Base-by-base conservation (phyloP, 805 yeast species). In the Myxozyma vanderwaltii region DNA sequence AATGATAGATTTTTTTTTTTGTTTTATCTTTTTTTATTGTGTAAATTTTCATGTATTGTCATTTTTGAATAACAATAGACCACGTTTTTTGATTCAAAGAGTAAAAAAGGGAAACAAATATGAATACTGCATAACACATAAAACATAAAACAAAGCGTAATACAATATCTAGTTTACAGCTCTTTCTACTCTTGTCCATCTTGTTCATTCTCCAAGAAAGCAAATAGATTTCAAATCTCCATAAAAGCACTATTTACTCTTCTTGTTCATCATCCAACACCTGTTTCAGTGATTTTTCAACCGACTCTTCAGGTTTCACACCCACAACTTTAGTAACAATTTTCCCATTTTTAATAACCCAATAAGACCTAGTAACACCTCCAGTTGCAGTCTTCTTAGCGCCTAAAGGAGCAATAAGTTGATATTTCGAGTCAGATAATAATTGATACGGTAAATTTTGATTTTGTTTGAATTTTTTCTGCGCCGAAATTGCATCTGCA, bases 291-390 rank as follows among this genome's bases (percentile, higher is more conserved):
- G 76, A 69, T 41, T 59, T 47, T 45, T 58, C 51, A 35, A 72
- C 73, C 35, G 75, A 71, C 12, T 59, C 70, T 21, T 66, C 74
- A 19, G 79, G 79, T 59, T 83, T 78, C 56, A 86, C 79, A 55
- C 77, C 80, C 62, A 84, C 74, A 63, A 79, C 80, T 61, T 78
- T 81, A 48, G 79, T 75, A 45, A 75, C 76, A 66, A 91, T 78
- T 63, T 82, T 80, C 13, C 97, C 97, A 69, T 89, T 85, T 43
- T 79, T 82, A 72, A 94, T 88, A 45, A 92, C 81, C 89, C 96
- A 91, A 70, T 92, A 96, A n/a, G 96, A 89, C 71, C 99, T 82
- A 56, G 85, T 82, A 51, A 87, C 82, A 4, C 96, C 96, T 4
- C 96, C 96, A 19, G 78, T 74, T 33, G 95, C 90, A 0, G 78